These are phyloP conservation scores for Penicillium parvum DNA, from an alignment of 495 filamentous ascomycete genomes.

Conservation along the genomic window DNA sequence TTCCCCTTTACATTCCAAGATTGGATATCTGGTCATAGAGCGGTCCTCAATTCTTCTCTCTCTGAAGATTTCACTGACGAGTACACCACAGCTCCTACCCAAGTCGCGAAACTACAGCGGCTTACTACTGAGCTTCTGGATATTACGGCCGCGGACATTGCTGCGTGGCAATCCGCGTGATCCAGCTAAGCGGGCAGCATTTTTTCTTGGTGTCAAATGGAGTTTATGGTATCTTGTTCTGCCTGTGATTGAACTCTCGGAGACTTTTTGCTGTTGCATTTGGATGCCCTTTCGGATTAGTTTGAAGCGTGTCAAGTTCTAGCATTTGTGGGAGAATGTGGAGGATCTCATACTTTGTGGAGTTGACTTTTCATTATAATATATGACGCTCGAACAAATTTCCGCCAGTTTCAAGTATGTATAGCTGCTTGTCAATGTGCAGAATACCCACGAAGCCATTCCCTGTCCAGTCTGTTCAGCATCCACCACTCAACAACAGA, in stretches of 20 bases:
- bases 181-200: neutral
- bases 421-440: no score
- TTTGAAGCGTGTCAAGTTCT: no score
- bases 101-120: constrained; percentile 25
- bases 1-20: no score
- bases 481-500: constrained; percentile 2
- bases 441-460: no score
- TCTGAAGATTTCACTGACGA: constrained; percentile 6
- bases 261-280: constrained; percentile 3
- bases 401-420: no score
- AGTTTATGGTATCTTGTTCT: constrained; percentile 4
- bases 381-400: no score
- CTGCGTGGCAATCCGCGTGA: constrained; percentile 33
- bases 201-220: constrained; percentile 11
- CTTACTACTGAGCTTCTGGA: constrained; percentile 36
- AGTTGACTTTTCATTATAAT: no score
- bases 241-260: neutral
- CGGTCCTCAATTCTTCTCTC: neutral
- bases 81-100: constrained; percentile 23
- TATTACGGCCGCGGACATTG: constrained; percentile 34
- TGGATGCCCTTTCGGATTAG: no score
- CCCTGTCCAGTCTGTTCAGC: no score
- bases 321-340: no score
- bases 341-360: no score
- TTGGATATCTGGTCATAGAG: no score